phyloP scores from a whole-genome alignment of 2,329 filamentous ascomycete genomes.

The Cladorrhinum sp. region DNA sequence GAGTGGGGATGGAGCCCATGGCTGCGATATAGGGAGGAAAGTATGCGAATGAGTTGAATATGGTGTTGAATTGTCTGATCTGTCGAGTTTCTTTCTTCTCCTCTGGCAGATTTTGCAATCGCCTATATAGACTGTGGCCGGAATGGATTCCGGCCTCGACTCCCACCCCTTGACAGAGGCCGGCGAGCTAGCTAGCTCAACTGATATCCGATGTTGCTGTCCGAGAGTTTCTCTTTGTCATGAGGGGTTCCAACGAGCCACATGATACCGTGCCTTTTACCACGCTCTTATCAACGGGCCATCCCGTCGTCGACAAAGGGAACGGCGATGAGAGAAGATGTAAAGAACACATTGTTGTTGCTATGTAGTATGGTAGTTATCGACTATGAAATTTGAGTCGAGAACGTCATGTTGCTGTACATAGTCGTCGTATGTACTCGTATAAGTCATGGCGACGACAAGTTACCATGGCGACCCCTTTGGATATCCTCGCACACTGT shows the following conservation, averaged over 20 bases:
- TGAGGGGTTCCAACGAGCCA: conserved; percentile 3
- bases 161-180: background rate
- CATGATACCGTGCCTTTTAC: background rate
- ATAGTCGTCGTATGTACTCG: too few relatives aligned
- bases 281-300: background rate
- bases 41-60: conserved; percentile 8
- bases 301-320: background rate
- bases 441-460: too few relatives aligned
- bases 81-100: background rate
- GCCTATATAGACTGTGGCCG: conserved; percentile 50
- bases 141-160: conserved; percentile 46
- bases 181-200: background rate
- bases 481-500: background rate
- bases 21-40: conserved; percentile 13
- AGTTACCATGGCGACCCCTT: too few relatives aligned
- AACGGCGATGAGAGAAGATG: background rate
- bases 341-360: background rate
- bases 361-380: background rate
- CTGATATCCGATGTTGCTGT: background rate
- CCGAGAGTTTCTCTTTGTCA: conserved; percentile 28
- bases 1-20: conserved; percentile 42
- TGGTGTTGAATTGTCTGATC: conserved; percentile 1
- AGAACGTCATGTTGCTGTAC: background rate
- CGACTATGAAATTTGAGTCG: background rate
- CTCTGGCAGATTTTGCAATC: conserved; percentile 25